Evolutionary conservation across 2,329 filamentous ascomycete genomes (phyloP), one percentile per base, ranked within the genome.

Genomic region (Fusarium citri): DNA sequence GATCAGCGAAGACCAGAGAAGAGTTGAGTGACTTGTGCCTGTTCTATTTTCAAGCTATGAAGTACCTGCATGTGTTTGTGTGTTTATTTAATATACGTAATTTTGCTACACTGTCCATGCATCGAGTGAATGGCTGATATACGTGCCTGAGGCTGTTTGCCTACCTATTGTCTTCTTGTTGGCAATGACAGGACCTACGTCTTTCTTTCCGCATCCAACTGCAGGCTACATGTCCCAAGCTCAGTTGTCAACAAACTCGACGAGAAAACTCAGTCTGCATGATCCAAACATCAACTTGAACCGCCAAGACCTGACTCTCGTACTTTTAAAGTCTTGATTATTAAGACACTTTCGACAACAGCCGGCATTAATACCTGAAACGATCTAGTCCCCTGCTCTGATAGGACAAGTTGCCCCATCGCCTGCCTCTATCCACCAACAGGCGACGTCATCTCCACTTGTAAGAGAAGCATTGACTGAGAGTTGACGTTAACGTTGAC

Each of bases 381-480:
- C 42, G 51, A 55, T 50, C 55, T 70, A 71, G 68, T 20, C 41
- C 40, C 34, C 23, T 20, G 28, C 28, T 42, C 43, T 70, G 66
- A 69, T 69, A 71, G 67, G 67, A 20, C 34, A 41, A 64, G 7
- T 37, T 31, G 31, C 41, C 20, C 28, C 31, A 31, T 66, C 49
- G 40, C 53, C 34, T 59, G 40, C 53, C 34, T 59, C 59, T 51
- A 68, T 51, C 59, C 64, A 68, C 65, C 53, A 41, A 55, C 54
- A 45, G 40, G 40, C 65, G 65, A 68, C 66, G 66, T 68, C 66
- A 68, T 65, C 54, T 66, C 63, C 65, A 64, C 64, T 56, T 71
- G 49, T 68, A 37, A n/a, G 34, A 71, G 64, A 50, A 64, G 54
- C 49, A 54, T 46, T 54, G 46, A 58, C 55, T 60, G 59, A 66